A percentile compares a stretch with the other conserved stretches of the same genome.
These are phyloP conservation scores for Trichocladium uniseriatum DNA, from an alignment of 495 filamentous ascomycete species.

Conservation along the genomic window DNA sequence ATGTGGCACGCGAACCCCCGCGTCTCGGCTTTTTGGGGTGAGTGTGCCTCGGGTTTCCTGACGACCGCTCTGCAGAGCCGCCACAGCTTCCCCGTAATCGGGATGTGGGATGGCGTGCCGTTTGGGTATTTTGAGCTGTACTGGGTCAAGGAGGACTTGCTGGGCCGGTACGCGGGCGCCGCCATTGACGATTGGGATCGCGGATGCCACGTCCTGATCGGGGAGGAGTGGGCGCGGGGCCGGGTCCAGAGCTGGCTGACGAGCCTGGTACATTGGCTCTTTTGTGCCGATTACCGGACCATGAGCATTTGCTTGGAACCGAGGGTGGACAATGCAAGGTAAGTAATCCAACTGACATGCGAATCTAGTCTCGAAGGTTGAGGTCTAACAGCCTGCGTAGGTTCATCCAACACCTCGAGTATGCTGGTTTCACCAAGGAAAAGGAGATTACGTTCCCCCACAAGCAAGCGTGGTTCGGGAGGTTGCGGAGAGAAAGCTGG, in stretches of 20 bases:
- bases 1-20: slow-evolving; percentile 86
- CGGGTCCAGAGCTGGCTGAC: slow-evolving; percentile 72
- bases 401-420: slow-evolving; percentile 65
- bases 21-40: slow-evolving; percentile 74
- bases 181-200: slow-evolving; percentile 71
- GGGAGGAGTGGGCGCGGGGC: slow-evolving; percentile 87
- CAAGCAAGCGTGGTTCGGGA: slow-evolving; percentile 84
- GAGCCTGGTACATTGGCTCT: slow-evolving; percentile 76
- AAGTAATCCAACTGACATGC: slow-evolving; percentile 22
- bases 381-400: slow-evolving; percentile 37
- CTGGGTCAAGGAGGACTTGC: slow-evolving; percentile 88
- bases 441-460: slow-evolving; percentile 82
- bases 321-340: slow-evolving; percentile 86
- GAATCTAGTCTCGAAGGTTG: not conserved
- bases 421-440: slow-evolving; percentile 80
- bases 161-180: slow-evolving; percentile 56
- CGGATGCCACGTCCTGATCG: slow-evolving; percentile 79
- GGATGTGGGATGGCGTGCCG: slow-evolving; percentile 87
- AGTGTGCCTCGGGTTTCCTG: slow-evolving; percentile 60
- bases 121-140: slow-evolving; percentile 98
- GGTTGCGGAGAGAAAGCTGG: slow-evolving; percentile 74
- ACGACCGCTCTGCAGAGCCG: slow-evolving; percentile 48
- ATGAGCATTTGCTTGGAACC: slow-evolving; percentile 78
- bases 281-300: slow-evolving; percentile 71
- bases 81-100: slow-evolving; percentile 86